These are phyloP conservation scores for Cutaneotrichosporon cavernicola DNA, from an alignment of 1,284 basidiomycete genomes.

Conservation along the genomic window DNA sequence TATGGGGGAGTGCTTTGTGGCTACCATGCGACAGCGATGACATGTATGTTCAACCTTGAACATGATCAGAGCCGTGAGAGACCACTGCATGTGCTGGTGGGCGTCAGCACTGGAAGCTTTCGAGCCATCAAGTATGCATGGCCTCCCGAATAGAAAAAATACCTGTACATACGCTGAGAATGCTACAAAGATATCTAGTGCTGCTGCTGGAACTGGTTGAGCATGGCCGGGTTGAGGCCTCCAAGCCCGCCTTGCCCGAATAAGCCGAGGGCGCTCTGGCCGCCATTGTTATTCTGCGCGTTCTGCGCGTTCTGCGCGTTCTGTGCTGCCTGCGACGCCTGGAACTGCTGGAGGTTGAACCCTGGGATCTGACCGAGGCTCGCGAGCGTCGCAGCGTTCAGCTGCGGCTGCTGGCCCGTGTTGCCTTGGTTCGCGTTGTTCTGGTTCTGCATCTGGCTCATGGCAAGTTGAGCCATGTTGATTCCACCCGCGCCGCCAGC, in stretches of 20 bases:
- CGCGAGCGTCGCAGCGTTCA: neutral
- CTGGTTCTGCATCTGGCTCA: conserved; percentile 1
- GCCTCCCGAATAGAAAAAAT: neutral
- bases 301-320: neutral
- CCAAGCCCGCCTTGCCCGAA: conserved; percentile 11
- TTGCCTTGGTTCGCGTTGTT: neutral
- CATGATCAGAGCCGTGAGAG: too few species aligned
- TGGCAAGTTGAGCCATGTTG: conserved; percentile 8
- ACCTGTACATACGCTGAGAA: neutral
- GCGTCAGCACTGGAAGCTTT: too few species aligned
- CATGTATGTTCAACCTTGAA: too few species aligned
- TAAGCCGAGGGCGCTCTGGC: conserved; percentile 14
- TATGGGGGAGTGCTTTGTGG: too few species aligned
- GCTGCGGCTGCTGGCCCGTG: neutral
- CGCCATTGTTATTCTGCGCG: conserved; percentile 1
- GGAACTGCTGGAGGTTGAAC: conserved; percentile 20
- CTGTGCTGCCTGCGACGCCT: conserved; percentile 11
- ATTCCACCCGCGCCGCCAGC: neutral
- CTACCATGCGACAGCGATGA: too few species aligned
- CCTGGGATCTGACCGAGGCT: neutral
- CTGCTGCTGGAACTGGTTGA: conserved; percentile 22
- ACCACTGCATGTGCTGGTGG: too few species aligned
- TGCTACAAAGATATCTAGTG: conserved; percentile 1
- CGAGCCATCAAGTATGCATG: too few species aligned
- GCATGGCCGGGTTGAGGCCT: conserved; percentile 7